Conservation (phyloP, 208 protist species). For the Tritrichomonas musculus region DNA sequence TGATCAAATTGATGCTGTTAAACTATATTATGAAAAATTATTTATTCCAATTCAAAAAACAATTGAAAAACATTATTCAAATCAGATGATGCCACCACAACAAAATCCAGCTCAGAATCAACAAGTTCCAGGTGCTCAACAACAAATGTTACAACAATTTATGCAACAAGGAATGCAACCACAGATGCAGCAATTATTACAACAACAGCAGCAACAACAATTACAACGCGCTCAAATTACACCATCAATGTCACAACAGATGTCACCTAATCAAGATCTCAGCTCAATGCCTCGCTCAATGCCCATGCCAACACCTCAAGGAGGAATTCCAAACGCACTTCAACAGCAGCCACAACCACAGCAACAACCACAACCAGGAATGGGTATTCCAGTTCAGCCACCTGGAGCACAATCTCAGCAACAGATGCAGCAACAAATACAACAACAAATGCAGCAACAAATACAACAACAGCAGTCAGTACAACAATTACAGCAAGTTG, state of each 20-base stretch:
- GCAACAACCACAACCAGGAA: background rate
- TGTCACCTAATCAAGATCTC: too few species aligned
- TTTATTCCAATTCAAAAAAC: slow-evolving; percentile 1
- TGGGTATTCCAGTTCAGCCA: background rate
- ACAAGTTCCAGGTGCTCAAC: too few species aligned
- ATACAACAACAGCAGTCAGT: background rate
- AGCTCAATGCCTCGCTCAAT: too few species aligned
- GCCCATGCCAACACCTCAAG: too few species aligned
- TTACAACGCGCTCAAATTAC: too few species aligned
- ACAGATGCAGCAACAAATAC: background rate
- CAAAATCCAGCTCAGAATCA: too few species aligned
- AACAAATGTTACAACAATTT: too few species aligned
- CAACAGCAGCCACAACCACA: background rate
- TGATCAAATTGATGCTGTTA: background rate
- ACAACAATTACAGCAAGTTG: background rate
- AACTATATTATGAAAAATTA: background rate
- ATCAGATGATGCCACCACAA: too few species aligned
- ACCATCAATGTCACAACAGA: too few species aligned
- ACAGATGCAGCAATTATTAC: too few species aligned
- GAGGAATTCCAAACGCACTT: too few species aligned
- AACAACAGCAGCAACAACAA: background rate
- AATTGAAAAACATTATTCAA: slow-evolving; percentile 8
- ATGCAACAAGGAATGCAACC: too few species aligned
- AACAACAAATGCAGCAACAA: background rate
- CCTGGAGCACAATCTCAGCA: background rate